These are phyloP conservation scores for Flaveria linearis DNA, from an alignment of 129 eudicot genomes.

Conservation along the genomic window DNA sequence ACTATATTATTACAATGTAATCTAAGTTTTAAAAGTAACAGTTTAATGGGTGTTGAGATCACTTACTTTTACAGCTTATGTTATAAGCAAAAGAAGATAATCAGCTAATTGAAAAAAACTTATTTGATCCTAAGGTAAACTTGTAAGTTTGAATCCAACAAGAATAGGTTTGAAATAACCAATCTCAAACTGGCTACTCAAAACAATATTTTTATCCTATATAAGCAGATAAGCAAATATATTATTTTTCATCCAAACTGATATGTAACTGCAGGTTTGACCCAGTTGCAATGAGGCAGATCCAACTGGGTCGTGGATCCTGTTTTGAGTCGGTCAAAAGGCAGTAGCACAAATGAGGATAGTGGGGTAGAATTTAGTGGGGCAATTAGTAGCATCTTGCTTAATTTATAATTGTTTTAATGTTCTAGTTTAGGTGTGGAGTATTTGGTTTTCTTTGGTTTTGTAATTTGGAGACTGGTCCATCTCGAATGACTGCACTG, in stretches of 20 bases:
- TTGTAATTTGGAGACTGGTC: no score
- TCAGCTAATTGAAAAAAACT: neutral
- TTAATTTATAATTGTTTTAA: no score
- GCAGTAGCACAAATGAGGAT: no score
- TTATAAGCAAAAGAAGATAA: neutral
- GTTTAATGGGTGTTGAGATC: neutral
- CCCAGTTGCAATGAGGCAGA: no score
- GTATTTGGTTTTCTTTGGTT: no score
- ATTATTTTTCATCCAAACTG: neutral
- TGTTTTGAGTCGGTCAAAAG: no score
- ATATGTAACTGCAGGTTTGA: no score
- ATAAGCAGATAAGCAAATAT: neutral
- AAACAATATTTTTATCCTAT: neutral
- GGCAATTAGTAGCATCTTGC: no score
- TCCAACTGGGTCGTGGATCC: no score
- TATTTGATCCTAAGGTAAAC: neutral
- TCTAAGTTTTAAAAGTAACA: neutral
- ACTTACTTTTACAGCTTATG: neutral
- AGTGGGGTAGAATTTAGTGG: no score
- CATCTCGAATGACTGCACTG: no score
- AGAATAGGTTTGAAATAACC: neutral
- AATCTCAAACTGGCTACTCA: neutral
- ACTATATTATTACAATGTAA: neutral
- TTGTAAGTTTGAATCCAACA: neutral
- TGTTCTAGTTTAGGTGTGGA: no score